Conservation (phyloP, 176 grass and related monocot species). For the Stipa capillata region DNA sequence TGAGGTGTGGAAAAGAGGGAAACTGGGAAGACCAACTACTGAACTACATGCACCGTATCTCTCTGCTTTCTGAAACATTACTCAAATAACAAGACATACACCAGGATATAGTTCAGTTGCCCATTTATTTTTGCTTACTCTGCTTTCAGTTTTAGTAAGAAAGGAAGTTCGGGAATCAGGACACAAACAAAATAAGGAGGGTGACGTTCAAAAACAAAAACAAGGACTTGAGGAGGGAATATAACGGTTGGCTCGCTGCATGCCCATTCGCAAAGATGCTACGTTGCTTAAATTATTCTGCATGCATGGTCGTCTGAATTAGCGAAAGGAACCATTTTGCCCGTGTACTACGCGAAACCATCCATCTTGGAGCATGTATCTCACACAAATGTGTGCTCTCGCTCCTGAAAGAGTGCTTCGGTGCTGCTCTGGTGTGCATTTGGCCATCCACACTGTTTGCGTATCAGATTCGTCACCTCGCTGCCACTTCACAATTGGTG, state of each 20-base stretch:
- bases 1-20: neutral
- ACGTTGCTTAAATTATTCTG: slow-evolving; percentile 22
- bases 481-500: too few relatives aligned
- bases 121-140: neutral
- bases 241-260: neutral
- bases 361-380: slow-evolving; percentile 1
- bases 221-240: neutral
- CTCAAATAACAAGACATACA: slow-evolving; percentile 2
- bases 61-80: slow-evolving; percentile 9
- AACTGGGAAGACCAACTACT: neutral
- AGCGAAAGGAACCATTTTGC: neutral
- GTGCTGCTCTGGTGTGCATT: too few relatives aligned
- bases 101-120: neutral
- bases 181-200: slow-evolving; percentile 1
- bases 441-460: too few relatives aligned
- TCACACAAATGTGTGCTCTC: neutral
- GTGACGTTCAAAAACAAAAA: too few relatives aligned
- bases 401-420: too few relatives aligned
- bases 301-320: slow-evolving; percentile 9
- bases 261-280: slow-evolving; percentile 2
- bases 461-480: too few relatives aligned
- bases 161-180: slow-evolving; percentile 9
- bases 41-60: neutral
- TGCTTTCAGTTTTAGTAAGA: neutral
- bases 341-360: neutral